phyloP scores from a whole-genome alignment of 2,329 filamentous ascomycete species.

The Botryotinia convoluta region DNA sequence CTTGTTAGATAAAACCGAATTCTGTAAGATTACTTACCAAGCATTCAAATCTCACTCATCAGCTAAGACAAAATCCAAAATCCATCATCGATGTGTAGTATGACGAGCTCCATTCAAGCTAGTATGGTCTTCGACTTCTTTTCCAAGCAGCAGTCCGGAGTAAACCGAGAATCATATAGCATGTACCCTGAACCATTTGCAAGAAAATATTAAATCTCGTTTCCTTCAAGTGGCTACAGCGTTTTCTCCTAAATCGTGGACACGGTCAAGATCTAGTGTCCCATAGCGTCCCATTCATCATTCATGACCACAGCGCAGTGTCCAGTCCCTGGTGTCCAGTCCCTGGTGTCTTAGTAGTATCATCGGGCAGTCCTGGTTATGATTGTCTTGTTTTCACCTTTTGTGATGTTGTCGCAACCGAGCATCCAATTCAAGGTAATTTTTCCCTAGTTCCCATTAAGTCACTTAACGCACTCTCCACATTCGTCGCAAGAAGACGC shows the following conservation, averaged over 20 bases:
- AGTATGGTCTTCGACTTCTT: not conserved
- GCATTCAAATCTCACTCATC: not conserved
- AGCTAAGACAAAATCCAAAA: not conserved
- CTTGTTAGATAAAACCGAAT: not conserved
- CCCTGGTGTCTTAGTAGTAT: no score
- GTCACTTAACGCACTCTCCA: rapidly evolving
- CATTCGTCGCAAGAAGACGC: not conserved
- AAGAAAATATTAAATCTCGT: rapidly evolving
- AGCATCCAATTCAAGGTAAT: not conserved
- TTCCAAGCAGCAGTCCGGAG: rapidly evolving
- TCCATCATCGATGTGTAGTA: not conserved
- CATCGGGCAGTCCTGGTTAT: not conserved
- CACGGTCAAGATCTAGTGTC: not conserved
- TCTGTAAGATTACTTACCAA: not conserved
- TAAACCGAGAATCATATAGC: not conserved
- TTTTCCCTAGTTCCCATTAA: not conserved
- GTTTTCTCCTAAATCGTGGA: no score
- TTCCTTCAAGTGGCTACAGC: no score
- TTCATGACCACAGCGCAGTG: no score
- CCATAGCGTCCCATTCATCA: not conserved
- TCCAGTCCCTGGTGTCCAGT: not conserved
- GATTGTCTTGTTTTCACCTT: not conserved
- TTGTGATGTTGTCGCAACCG: no score
- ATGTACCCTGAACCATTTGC: not conserved
- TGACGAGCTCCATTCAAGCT: not conserved